Base-by-base conservation (phyloP, 202 grass and related monocot species). In the Hordeum pubiflorum region DNA sequence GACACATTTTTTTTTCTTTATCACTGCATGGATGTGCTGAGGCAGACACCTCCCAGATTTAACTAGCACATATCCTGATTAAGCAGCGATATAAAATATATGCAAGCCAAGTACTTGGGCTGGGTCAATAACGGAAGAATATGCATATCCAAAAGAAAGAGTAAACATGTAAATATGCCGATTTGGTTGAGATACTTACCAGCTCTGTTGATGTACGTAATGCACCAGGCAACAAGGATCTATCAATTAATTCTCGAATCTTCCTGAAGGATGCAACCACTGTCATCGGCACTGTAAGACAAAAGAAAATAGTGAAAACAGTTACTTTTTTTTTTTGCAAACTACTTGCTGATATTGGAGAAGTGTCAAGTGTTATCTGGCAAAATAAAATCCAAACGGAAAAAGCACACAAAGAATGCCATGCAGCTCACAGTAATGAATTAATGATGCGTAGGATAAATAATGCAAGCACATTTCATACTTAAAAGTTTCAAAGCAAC, bases 261-360 rank as follows among this genome's bases (percentile, higher is more conserved):
- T 91, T 94, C 78, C 85, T 87, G 82, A 94, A 94, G 37, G 78
- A 75, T 78, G 92, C 86, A 79, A 94, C 81, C 67, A 91, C 81
- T 44, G 89, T 70, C 81, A 94, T 91, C 56, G 92, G 92, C 61
- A 94, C 92, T 94, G 89, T 13, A 58, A 65, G 84, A 88, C 4
- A 79, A 9, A 81, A 85, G 21, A 69, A 81, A 79, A 58, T 6
- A 67, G 17, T 54, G 17, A 54, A 54, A n/a, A 54, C 17, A 54
- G 17, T 54, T 54, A 3, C 2, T 6, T n/a, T 18, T 1, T 3
- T 40, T 60, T 60, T 75, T 61, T 72, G 40, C 54, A 7, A 21
- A 64, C 17, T 54, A 18, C 58, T 63, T 54, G 21, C 27, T 61
- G 17, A 64, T 24, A 6, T 52, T 24, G 14, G 7, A 11, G 12